These are phyloP conservation scores for Mortierella alpina DNA, from an alignment of 192 early-diverging fungal species.

Conservation along the genomic window DNA sequence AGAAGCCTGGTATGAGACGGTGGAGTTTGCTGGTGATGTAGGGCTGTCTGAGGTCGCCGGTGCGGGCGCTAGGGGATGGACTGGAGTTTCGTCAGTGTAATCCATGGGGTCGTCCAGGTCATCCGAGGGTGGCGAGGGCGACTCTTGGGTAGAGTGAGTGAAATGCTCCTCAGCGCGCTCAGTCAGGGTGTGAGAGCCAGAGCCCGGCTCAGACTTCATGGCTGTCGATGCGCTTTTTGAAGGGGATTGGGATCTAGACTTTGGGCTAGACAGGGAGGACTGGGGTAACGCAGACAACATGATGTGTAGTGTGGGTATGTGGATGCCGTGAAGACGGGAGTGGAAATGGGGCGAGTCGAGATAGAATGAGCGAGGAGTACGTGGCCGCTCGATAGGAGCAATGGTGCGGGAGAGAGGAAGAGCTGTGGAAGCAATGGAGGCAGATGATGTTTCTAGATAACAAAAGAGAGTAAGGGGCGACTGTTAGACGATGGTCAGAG, in stretches of 20 bases:
- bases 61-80: constrained; percentile 27
- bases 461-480: background rate
- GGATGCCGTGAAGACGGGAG: background rate
- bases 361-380: background rate
- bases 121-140: background rate
- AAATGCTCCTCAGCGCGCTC: too few species aligned
- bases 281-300: constrained; percentile 36
- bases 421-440: background rate
- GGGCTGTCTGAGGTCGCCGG: background rate
- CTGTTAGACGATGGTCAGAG: background rate
- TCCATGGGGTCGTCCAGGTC: constrained; percentile 17
- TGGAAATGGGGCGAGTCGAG: background rate
- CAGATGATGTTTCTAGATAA: background rate
- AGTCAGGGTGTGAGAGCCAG: background rate
- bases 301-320: background rate
- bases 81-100: constrained; percentile 18
- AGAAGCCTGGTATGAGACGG: background rate
- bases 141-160: background rate
- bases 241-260: constrained; percentile 7
- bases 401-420: background rate
- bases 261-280: constrained; percentile 11
- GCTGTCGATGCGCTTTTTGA: constrained; percentile 1
- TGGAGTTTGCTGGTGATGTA: too few species aligned
- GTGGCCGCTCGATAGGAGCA: background rate
- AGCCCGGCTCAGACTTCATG: constrained; percentile 14